Evolutionary conservation across 306 rosid genomes (phyloP).

Genomic region (Cicer yamashitae): DNA sequence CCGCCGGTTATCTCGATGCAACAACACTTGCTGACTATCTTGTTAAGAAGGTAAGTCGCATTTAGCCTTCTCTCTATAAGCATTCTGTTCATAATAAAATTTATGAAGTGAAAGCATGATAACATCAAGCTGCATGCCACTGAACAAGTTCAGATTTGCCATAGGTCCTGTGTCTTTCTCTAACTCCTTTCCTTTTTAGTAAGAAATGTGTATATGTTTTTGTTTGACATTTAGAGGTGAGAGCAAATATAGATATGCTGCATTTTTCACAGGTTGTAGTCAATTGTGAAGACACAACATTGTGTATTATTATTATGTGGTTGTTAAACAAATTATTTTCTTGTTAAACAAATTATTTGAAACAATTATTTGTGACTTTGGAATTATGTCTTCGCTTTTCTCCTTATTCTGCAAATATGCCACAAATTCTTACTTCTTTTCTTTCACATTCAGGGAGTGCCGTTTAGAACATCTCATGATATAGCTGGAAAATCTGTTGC

Average conservation of each 20-base stretch:
- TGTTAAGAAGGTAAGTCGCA: constrained; percentile 74
- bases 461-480: constrained; percentile 96
- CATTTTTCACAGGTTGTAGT: constrained; percentile 10
- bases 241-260: constrained; percentile 11
- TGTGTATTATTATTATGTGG: constrained; percentile 5
- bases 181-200: constrained; percentile 1
- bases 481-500: constrained; percentile 87
- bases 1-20: constrained; percentile 98
- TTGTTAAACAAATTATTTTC: too few species aligned
- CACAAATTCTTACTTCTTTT: neutral
- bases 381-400: constrained; percentile 1
- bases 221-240: constrained; percentile 8
- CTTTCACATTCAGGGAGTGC: constrained; percentile 69
- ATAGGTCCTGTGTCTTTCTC: constrained; percentile 4
- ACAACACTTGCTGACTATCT: constrained; percentile 99
- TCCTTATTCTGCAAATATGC: constrained; percentile 13
- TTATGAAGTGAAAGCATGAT: constrained; percentile 25
- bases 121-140: neutral
- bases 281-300: constrained; percentile 17
- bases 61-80: constrained; percentile 31
- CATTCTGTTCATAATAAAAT: constrained; percentile 25
- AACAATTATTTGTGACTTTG: neutral
- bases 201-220: neutral
- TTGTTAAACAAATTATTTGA: too few species aligned
- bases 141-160: constrained; percentile 36